Evolutionary conservation across 768 basidiomycete species (phyloP).

Genomic region (Pleurotus djamor): DNA sequence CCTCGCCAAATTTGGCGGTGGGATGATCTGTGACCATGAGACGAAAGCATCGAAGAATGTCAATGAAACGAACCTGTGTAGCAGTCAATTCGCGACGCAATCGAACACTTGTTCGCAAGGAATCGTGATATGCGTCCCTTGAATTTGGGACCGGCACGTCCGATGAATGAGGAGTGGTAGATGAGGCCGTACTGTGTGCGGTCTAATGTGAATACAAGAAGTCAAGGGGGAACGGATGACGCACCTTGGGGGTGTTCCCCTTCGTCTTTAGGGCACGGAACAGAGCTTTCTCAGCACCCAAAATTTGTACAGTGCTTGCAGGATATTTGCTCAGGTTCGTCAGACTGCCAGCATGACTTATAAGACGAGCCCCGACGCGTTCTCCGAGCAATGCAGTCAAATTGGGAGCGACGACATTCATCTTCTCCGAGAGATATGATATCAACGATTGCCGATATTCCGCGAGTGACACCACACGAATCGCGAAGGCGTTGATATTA

Average conservation of each 20-base stretch:
- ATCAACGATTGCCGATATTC: conserved; percentile 93
- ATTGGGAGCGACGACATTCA: conserved; percentile 96
- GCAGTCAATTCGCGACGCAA: conserved; percentile 96
- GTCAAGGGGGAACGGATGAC: conserved; percentile 9
- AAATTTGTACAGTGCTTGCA: conserved; percentile 95
- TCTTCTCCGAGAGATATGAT: conserved; percentile 90
- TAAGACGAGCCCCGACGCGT: conserved; percentile 87
- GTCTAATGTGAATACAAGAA: conserved; percentile 3
- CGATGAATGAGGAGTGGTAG: conserved; percentile 96
- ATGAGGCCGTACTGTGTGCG: conserved; percentile 84
- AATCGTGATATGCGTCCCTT: conserved; percentile 99
- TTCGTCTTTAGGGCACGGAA: conserved; percentile 98
- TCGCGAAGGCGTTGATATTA: conserved; percentile 91
- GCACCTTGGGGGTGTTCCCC: conserved; percentile 95
- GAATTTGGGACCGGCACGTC: conserved; percentile 89
- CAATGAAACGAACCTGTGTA: conserved; percentile 61
- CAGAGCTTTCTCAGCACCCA: conserved; percentile 97
- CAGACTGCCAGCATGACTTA: conserved; percentile 94
- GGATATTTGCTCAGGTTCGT: conserved; percentile 98
- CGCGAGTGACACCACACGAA: conserved; percentile 85
- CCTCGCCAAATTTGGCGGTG: conserved; percentile 93
- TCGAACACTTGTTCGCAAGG: conserved; percentile 98
- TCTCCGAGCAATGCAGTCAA: conserved; percentile 89
- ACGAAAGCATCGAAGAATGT: background rate
- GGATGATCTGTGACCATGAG: conserved; percentile 57